phyloP scores from a whole-genome alignment of 495 filamentous ascomycete genomes.

The Lophiostoma macrostomum region DNA sequence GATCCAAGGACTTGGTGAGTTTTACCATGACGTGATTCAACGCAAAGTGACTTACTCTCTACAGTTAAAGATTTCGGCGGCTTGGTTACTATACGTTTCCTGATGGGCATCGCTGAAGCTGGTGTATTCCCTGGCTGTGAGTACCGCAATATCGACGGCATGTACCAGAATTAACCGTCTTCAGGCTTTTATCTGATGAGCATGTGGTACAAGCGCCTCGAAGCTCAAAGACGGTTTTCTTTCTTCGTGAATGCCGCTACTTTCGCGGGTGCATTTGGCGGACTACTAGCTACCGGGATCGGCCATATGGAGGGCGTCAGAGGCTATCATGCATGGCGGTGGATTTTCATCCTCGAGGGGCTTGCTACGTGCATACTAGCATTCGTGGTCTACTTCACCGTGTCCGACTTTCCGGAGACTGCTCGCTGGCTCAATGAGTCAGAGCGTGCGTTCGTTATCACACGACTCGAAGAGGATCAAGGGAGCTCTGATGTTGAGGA shows the following conservation, averaged over 20 bases:
- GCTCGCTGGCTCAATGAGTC: not conserved
- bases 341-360: conserved; percentile 18
- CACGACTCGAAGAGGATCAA: not conserved
- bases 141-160: too few species aligned
- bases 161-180: not conserved
- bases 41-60: too few species aligned
- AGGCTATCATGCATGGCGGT: conserved; percentile 5
- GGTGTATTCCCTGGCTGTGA: conserved; percentile 7
- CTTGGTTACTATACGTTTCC: not conserved
- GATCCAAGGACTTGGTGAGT: not conserved
- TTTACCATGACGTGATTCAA: too few species aligned
- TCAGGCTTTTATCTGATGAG: conserved; percentile 2
- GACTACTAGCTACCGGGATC: conserved; percentile 6
- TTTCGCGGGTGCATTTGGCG: conserved; percentile 1
- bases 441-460: not conserved
- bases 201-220: conserved; percentile 2
- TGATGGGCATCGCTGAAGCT: conserved; percentile 1
- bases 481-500: too few species aligned
- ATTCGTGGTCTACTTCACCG: not conserved
- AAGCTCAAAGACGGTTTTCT: conserved; percentile 2
- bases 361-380: not conserved
- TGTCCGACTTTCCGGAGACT: not conserved
- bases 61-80: conserved; percentile 2
- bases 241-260: not conserved
- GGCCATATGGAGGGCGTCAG: conserved; percentile 5